These are phyloP conservation scores for Paspalum vaginatum DNA, from an alignment of 176 grass and related monocot genomes.

Conservation along the genomic window DNA sequence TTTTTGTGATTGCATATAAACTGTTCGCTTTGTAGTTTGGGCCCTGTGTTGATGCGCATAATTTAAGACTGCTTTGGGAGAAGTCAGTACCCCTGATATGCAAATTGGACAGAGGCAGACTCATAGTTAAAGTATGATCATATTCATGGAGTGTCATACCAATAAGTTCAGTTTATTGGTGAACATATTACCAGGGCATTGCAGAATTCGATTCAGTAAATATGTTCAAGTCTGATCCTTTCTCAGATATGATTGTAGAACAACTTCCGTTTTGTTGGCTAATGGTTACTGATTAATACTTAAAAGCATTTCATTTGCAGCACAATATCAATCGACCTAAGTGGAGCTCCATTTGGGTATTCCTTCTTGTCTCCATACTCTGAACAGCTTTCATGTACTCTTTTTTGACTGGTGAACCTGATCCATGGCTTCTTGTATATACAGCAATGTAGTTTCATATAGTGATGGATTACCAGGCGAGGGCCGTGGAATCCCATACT, in stretches of 20 bases:
- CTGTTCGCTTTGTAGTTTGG: background rate
- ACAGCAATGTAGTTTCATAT: constrained; percentile 94
- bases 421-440: constrained; percentile 18
- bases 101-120: background rate
- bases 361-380: background rate
- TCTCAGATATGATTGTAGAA: constrained; percentile 1
- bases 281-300: background rate
- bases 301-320: constrained; percentile 37
- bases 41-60: background rate
- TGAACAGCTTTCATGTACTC: background rate
- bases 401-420: constrained; percentile 27
- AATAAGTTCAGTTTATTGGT: background rate
- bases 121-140: background rate
- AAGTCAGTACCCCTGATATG: background rate
- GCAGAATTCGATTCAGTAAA: background rate
- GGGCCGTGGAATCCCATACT: constrained; percentile 70
- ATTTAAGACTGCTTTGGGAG: background rate
- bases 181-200: background rate
- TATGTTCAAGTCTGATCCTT: background rate
- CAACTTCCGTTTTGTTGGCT: background rate
- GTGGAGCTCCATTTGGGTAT: constrained; percentile 95
- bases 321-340: constrained; percentile 86
- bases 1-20: background rate
- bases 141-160: background rate
- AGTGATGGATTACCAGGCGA: constrained; percentile 73